Conservation (phyloP, 2,329 filamentous ascomycete species). For the Phialophora chinensis region DNA sequence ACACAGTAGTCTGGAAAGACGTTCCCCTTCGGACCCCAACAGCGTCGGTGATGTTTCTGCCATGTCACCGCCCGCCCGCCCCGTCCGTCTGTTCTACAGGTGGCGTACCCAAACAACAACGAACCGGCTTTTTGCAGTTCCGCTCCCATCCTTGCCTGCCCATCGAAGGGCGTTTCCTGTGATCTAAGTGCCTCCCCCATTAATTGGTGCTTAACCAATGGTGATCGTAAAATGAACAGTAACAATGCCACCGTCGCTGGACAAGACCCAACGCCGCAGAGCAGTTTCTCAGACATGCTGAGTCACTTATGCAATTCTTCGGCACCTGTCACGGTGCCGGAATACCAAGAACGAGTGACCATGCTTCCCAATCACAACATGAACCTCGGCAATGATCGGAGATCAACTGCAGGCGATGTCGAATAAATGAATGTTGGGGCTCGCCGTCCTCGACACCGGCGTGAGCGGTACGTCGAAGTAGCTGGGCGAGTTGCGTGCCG, state of each 20-base stretch:
- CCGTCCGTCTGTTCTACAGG: neutral
- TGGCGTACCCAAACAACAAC: neutral
- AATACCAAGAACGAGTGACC: slow-evolving; percentile 9
- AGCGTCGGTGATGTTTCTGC: neutral
- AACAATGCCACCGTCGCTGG: slow-evolving; percentile 15
- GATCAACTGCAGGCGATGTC: slow-evolving; percentile 35
- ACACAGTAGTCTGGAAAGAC: neutral
- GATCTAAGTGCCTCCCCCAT: slow-evolving; percentile 7
- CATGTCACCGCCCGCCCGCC: neutral
- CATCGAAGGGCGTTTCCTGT: slow-evolving; percentile 13
- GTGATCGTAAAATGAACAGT: slow-evolving; percentile 16
- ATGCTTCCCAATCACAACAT: slow-evolving; percentile 1
- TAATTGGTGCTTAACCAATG: slow-evolving; percentile 13
- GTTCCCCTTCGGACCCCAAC: neutral
- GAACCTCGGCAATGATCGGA: neutral
- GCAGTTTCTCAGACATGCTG: neutral
- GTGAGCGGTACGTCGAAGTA: slow-evolving; percentile 51
- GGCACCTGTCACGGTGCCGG: slow-evolving; percentile 1
- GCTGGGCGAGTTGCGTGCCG: slow-evolving; percentile 50
- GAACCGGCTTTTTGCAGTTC: slow-evolving; percentile 7
- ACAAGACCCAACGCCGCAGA: neutral
- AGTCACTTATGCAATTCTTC: neutral
- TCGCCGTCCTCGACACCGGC: slow-evolving; percentile 50
- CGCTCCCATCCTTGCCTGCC: neutral
- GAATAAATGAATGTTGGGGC: slow-evolving; percentile 45